phyloP scores from a whole-genome alignment of 257 asterid species.

The Jaltomata sinuosa region DNA sequence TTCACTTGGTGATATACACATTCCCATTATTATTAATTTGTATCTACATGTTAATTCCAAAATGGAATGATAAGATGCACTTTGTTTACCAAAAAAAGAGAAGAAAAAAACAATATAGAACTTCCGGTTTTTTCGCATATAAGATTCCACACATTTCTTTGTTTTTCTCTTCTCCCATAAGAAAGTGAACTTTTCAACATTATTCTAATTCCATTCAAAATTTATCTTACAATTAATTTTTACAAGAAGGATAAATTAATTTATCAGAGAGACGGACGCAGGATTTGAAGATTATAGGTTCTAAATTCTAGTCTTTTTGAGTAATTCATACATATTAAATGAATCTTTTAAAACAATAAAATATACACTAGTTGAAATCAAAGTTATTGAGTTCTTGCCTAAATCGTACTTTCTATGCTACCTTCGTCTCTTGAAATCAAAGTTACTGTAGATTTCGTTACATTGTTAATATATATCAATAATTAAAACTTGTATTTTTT shows the following conservation, averaged over 20 bases:
- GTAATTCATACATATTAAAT: background rate
- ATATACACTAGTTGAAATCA: no score
- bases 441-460: background rate
- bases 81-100: background rate
- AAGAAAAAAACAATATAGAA: background rate
- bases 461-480: no score
- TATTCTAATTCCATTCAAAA: background rate
- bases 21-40: background rate
- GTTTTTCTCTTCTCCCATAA: background rate
- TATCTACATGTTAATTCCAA: background rate
- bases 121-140: background rate
- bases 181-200: background rate
- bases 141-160: background rate
- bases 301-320: background rate
- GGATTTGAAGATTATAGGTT: background rate
- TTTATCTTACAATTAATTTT: no score
- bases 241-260: background rate
- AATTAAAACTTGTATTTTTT: no score
- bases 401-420: no score
- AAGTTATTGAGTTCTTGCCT: no score
- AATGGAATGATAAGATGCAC: background rate
- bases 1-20: background rate
- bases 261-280: no score
- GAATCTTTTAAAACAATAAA: background rate
- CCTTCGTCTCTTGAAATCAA: background rate